Evolutionary conservation across 805 yeast genomes (phyloP), one percentile per base, ranked within the genome.

Genomic region (Pichia kluyveri): DNA sequence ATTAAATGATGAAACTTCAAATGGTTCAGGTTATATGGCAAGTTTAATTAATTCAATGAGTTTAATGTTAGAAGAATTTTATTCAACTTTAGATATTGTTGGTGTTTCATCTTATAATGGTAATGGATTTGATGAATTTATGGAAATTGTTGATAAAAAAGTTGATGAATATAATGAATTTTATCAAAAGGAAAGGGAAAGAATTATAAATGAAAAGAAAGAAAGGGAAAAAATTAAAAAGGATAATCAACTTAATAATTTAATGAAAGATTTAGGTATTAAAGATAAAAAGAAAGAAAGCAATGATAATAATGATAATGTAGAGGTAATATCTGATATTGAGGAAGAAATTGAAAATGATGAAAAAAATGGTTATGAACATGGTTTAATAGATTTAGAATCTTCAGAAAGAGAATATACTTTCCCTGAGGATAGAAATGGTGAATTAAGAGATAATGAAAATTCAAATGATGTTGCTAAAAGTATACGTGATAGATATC

Each of bases 51-150:
- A 90, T 63, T 89, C 97, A 1, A 86, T 93, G 96, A 85, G 96
- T 34, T 72, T 93, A 56, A 89, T 93, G 88, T 71, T 93, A 48
- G 99, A 93, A 62, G 99, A 93, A 63, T 93, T 93, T 59, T 93
- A 93, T 63, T 83, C 95, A 0, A 90, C 90, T 50, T 69, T 93
- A 53, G 98, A 93, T 62, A 86, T 90, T 52, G 96, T 86, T 41
- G 82, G 87, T n/a, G 96, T 89, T 14, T 87, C 96, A 41, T 80
- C 97, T 41, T 85, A 80, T 60, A 90, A 98, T 0, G 99, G 99
- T 17, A 83, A 75, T 3, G 99, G 99, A 0, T 86, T 93, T 61
- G 96, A 89, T 60, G 96, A 89, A 23, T 91, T 93, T 60, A 63
- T 91, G 59, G 71, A 69, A n/a, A 85, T 87, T 1, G 93, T 93